A percentile compares a stretch with the other conserved stretches of the same genome.
Evolutionary conservation across 495 filamentous ascomycete genomes (phyloP).

Genomic region (Lophium mytilinum): DNA sequence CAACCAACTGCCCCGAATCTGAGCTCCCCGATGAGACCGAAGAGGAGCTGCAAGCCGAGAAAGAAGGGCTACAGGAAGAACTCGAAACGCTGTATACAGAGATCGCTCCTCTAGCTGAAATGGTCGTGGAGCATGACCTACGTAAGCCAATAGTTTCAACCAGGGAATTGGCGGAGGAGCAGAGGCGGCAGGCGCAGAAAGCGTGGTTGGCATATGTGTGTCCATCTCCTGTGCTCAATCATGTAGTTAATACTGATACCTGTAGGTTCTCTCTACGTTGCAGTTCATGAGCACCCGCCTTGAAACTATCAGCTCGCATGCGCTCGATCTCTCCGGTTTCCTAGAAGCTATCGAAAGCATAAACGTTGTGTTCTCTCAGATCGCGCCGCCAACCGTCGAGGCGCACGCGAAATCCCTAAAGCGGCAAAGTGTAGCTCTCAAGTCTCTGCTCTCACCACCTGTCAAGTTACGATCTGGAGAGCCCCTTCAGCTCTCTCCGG

Average conservation of each 20-base stretch:
- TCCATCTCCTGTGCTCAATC: not conserved
- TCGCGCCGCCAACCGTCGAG: not conserved
- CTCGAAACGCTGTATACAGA: conserved; percentile 24
- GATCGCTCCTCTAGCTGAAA: conserved; percentile 29
- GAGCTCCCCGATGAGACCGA: not conserved
- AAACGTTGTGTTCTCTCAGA: not conserved
- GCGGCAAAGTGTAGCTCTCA: conserved; percentile 6
- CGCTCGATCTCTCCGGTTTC: conserved; percentile 7
- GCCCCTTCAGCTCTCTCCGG: conserved; percentile 10
- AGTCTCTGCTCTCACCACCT: conserved; percentile 2
- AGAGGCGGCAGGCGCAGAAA: conserved; percentile 6
- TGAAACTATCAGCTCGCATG: conserved; percentile 9
- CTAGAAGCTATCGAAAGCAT: conserved; percentile 16
- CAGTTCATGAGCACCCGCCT: conserved; percentile 21
- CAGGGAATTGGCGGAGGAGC: conserved; percentile 14
- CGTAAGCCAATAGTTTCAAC: conserved; percentile 15
- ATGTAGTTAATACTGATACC: not conserved
- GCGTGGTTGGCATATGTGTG: conserved; percentile 22
- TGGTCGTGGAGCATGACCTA: conserved; percentile 29
- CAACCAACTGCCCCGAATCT: not conserved
- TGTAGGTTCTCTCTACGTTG: conserved; percentile 19
- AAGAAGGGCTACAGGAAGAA: conserved; percentile 26
- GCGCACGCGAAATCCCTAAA: not conserved
- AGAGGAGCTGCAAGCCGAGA: conserved; percentile 11
- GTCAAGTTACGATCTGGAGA: conserved; percentile 14